Base-by-base conservation (phyloP, 495 filamentous ascomycete species). In the Podospora anserina region DNA sequence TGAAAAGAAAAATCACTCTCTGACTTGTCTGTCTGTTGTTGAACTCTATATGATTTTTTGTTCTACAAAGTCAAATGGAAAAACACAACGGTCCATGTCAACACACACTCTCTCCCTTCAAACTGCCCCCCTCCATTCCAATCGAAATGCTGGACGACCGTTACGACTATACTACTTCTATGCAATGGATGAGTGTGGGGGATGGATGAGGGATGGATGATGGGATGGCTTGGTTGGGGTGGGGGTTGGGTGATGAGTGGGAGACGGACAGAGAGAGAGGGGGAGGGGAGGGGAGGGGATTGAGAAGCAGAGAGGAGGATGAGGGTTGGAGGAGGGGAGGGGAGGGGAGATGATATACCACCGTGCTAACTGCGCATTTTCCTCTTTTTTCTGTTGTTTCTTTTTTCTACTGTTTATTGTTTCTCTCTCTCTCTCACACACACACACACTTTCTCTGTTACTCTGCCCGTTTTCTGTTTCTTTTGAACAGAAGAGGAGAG, bases 281-380 rank as follows among this genome's bases (percentile, higher is more conserved):
- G 23, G 23, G 23, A 23, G 13, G 39, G 13, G 39, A 49, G 39
- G 39, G 2, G 13, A 49, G 39, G 2, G 39, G 39, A 13, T 16
- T 49, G 39, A n/a, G 65, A 55, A 49, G 55, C 6, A 20, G 58
- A 64, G 18, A 19, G 44, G 64, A 61, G 23, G 23, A 54, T 54
- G 63, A 60, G 27, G 34, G 19, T 63, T n/a, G 60, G 13, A 26
- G 15, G 55, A 28, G 28, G 39, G 57, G 56, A 26, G 57, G 67
- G 62, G 49, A 65, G 27, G 63, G 49, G 62, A 56, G 32, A 26
- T n/a, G n/a, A 62, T 63, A 49, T 30, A 28, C 62, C 49, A 53
- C 57, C 7, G 27, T n/a, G 64, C 69, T 7, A 73, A 59, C 63
- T 61, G 63, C 69, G 63, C 58, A 61, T 67, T 53, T 54, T 66